Evolutionary conservation across 345 rosid genomes (phyloP), one percentile per base, ranked within the genome.

Genomic region (Populus ilicifolia): DNA sequence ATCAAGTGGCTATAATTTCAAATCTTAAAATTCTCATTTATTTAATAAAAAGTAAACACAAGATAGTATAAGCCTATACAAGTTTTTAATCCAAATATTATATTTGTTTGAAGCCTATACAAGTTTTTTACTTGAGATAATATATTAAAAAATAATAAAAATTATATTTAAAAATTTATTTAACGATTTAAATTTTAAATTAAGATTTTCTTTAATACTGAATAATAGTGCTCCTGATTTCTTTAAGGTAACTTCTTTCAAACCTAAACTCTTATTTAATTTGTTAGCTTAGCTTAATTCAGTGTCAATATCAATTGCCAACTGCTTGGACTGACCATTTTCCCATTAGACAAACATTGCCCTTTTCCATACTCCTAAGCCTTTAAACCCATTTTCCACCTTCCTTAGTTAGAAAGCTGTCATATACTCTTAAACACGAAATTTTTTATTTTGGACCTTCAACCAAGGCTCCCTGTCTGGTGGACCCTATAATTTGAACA

Each of bases 401-500:
- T 63, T 48, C 70, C 62, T 74, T 56, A 74, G 81, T 79, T 77
- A 79, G 72, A 77, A 84, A 80, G 75, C 77, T 67, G 74, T 76
- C 56, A 46, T n/a, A 30, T 50, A 66, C 5, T 64, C 46, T 25
- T 71, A 46, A 76, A 54, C 43, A 27, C 41, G n/a, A 70, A 21
- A 67, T 9, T 38, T 71, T 39, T 64, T 14, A 77, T 10, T 41
- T 41, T 10, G 44, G 44, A 41, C 75, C 82, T 79, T 80, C 75
- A 83, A 83, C 52, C 79, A 67, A 74, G 86, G 80, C 61, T 84
- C 80, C 84, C 67, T 87, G 88, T 85, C 84, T 72, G 78, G 83
- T 77, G 85, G 87, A 81, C 83, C 78, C 79, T 72, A 74, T 67
- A 71, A 69, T 68, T 75, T 80, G 80, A 74, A 78, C 67, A 70